Conservation (phyloP, 768 basidiomycete genomes). For the Sporobolomyces roseus region DNA sequence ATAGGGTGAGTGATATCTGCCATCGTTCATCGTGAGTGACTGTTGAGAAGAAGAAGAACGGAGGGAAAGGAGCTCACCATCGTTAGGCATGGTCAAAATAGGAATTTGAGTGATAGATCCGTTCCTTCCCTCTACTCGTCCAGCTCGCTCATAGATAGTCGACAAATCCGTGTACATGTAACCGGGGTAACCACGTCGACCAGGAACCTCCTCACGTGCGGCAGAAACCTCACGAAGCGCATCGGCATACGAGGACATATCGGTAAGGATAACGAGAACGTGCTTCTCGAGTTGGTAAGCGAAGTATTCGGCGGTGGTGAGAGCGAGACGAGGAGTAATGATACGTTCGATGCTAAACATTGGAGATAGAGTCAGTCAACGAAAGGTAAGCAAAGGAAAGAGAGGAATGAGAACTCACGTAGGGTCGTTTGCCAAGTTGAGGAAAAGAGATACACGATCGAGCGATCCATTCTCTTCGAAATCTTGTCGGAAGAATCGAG, state of each 20-base stretch:
- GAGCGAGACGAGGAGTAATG: conserved; percentile 94
- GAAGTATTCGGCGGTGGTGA: conserved; percentile 98
- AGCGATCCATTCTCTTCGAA: conserved; percentile 98
- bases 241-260: conserved; percentile 98
- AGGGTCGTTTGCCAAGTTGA: conserved; percentile 97
- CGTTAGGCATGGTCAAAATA: conserved; percentile 99
- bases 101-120: conserved; percentile 99
- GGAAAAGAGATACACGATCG: conserved; percentile 94
- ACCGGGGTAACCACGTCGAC: conserved; percentile 88
- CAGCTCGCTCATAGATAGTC: conserved; percentile 99
- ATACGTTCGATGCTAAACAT: conserved; percentile 90
- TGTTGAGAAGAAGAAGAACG: neutral
- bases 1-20: conserved; percentile 99
- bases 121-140: conserved; percentile 93
- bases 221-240: conserved; percentile 97
- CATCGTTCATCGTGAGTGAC: neutral
- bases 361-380: too few relatives aligned
- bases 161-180: conserved; percentile 79
- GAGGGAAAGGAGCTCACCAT: conserved; percentile 57
- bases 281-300: conserved; percentile 99
- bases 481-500: conserved; percentile 98
- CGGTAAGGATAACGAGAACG: conserved; percentile 96
- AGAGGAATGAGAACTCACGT: conserved; percentile 54
- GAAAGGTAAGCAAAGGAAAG: too few relatives aligned
- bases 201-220: conserved; percentile 97